A percentile compares a stretch with the other conserved stretches of the same genome.
phyloP scores from a whole-genome alignment of 2,329 filamentous ascomycete genomes.

The Westerdykella sp. region DNA sequence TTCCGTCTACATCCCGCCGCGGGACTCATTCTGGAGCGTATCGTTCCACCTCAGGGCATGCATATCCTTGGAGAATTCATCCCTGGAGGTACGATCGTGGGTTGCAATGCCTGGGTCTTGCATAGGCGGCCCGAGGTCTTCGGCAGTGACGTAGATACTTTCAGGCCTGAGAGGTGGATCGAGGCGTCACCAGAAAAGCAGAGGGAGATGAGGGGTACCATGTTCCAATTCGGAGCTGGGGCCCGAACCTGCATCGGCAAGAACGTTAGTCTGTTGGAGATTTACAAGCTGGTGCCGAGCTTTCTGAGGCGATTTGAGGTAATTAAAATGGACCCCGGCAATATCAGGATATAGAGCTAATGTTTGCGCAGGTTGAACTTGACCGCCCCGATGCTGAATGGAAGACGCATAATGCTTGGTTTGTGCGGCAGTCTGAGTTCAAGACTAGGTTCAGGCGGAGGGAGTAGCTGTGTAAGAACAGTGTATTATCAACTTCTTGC shows the following conservation, averaged over 20 bases:
- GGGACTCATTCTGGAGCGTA: constrained; percentile 65
- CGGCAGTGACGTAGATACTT: constrained; percentile 59
- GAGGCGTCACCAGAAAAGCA: constrained; percentile 51
- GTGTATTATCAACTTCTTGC: too few relatives aligned
- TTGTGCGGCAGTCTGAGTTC: constrained; percentile 45
- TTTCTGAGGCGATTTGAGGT: constrained; percentile 61
- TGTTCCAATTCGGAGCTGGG: constrained; percentile 69
- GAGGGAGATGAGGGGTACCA: constrained; percentile 61
- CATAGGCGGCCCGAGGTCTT: constrained; percentile 64
- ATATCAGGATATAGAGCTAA: constrained; percentile 4
- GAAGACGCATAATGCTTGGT: constrained; percentile 51
- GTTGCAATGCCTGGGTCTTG: constrained; percentile 69
- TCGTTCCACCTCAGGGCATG: constrained; percentile 60
- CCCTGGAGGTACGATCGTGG: constrained; percentile 65
- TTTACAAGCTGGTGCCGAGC: constrained; percentile 49
- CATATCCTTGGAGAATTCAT: constrained; percentile 59
- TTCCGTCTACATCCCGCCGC: constrained; percentile 71
- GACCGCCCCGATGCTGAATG: constrained; percentile 38
- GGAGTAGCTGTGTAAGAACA: not conserved
- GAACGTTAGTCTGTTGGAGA: constrained; percentile 46
- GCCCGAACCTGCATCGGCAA: constrained; percentile 61
- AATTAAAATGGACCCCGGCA: constrained; percentile 5
- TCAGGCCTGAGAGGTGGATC: constrained; percentile 62
- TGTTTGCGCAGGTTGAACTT: constrained; percentile 32
- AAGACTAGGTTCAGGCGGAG: constrained; percentile 39